Base-by-base conservation (phyloP, 2,329 filamentous ascomycete genomes). In the Aspergillus novoparasiticus region DNA sequence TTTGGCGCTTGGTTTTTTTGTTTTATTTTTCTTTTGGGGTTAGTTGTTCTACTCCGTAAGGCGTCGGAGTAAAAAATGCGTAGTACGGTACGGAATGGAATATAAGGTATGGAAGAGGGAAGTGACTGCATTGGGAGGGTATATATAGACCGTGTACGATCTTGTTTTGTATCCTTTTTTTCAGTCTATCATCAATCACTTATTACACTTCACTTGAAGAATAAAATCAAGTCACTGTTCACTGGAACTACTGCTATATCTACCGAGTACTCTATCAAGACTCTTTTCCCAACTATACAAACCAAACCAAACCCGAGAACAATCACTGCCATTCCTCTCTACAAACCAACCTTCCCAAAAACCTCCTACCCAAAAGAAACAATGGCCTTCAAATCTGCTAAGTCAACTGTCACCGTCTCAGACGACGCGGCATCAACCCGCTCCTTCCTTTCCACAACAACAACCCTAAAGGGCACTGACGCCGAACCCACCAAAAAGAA, bases 401-500 rank as follows among this genome's bases (percentile, higher is more conserved):
- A 39, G 14, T 28, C 51, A 9, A 39, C 51, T 14, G 19, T 34
- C n/a, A 56, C 63, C 56, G 57, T 56, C 54, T 63, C 66, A 16
- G 53, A 62, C 62, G 65, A 68, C 55, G 46, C 67, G 19, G 60
- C 70, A 26, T 72, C 71, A 14, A 69, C 64, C 58, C 56, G 67
- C 59, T 73, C 71, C 56, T 63, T 61, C 58, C 66, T 67, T 57
- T 73, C 71, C 57, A 69, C 63, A 6, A 69, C 71, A 23, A 66
- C 71, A 57, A 72, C 71, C 2, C 66, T 73, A 26, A 71, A 72
- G 59, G 62, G 63, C 54, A 45, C 51, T 36, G 66, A 71, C 16
- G 28, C 53, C 19, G 59, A 51, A 12, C 26, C 43, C 57, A 65
- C 58, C 11, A 57, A 57, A 39, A 63, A 60, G 39, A 28, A 57